Evolutionary conservation across 2,329 filamentous ascomycete genomes (phyloP).

Genomic region (Cladosporium austrohemisphaericum): DNA sequence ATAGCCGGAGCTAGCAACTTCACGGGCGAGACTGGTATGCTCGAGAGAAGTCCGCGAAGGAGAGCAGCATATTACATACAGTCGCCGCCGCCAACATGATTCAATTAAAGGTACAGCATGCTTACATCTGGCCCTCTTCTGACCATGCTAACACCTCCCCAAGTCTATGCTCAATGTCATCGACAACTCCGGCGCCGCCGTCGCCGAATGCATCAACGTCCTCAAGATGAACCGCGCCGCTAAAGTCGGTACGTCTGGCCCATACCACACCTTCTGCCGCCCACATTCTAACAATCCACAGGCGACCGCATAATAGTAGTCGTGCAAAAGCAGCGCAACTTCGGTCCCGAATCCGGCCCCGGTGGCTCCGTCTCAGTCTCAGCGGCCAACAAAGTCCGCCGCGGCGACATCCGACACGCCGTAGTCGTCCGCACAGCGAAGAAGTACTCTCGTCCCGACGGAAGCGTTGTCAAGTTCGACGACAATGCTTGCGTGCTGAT

Average conservation of each 20-base stretch:
- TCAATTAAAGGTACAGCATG: constrained; percentile 45
- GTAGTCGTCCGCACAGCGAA: constrained; percentile 91
- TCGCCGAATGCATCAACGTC: constrained; percentile 94
- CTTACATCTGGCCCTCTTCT: neutral
- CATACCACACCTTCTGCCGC: neutral
- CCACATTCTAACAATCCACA: constrained; percentile 36
- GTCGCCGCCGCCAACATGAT: constrained; percentile 77
- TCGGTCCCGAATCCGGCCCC: constrained; percentile 66
- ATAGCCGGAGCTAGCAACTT: too few species aligned
- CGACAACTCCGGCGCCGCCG: constrained; percentile 96
- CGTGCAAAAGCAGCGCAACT: constrained; percentile 88
- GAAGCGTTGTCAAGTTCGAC: constrained; percentile 86
- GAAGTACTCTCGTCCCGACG: constrained; percentile 80
- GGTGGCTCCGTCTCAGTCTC: constrained; percentile 68
- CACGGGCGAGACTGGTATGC: too few species aligned
- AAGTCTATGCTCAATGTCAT: constrained; percentile 98
- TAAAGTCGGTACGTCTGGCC: constrained; percentile 67
- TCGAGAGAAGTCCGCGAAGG: too few species aligned
- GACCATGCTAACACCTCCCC: neutral
- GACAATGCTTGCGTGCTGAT: constrained; percentile 97
- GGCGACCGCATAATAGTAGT: constrained; percentile 97
- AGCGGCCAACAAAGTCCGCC: constrained; percentile 86
- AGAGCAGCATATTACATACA: too few species aligned
- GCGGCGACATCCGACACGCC: constrained; percentile 93
- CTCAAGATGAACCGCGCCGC: constrained; percentile 86